Conservation (phyloP, 2,329 filamentous ascomycete species). For the Penicillium freii region DNA sequence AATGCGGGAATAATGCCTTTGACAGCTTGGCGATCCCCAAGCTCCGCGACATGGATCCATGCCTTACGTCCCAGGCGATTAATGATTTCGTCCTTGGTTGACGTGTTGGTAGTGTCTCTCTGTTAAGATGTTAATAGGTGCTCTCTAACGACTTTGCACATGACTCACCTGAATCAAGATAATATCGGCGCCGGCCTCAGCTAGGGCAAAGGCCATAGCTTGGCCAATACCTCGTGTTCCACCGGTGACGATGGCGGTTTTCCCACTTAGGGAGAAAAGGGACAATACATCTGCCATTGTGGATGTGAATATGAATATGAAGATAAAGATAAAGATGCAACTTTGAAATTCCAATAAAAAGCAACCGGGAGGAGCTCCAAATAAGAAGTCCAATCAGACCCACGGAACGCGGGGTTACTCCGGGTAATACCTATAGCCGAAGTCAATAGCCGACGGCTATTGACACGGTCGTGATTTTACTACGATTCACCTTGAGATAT, state of each 20-base stretch:
- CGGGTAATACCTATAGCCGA: conserved; percentile 10
- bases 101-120: conserved; percentile 53
- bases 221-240: conserved; percentile 50
- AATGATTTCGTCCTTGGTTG: conserved; percentile 44
- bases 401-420: conserved; percentile 4
- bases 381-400: background rate
- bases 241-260: conserved; percentile 48
- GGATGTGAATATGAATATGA: background rate
- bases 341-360: background rate
- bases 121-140: conserved; percentile 26
- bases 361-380: background rate
- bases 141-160: background rate
- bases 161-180: conserved; percentile 41
- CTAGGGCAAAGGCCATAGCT: conserved; percentile 48
- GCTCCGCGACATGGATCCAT: conserved; percentile 45
- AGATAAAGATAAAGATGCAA: background rate
- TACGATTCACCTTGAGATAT: background rate
- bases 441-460: conserved; percentile 15
- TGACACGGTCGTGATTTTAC: background rate
- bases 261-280: conserved; percentile 42
- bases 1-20: conserved; percentile 42
- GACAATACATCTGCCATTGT: conserved; percentile 31
- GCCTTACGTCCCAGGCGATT: conserved; percentile 41
- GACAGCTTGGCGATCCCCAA: conserved; percentile 43
- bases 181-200: conserved; percentile 49